Evolutionary conservation across 371 early-diverging fungal genomes (phyloP).

Genomic region (Gilbertella persicaria): DNA sequence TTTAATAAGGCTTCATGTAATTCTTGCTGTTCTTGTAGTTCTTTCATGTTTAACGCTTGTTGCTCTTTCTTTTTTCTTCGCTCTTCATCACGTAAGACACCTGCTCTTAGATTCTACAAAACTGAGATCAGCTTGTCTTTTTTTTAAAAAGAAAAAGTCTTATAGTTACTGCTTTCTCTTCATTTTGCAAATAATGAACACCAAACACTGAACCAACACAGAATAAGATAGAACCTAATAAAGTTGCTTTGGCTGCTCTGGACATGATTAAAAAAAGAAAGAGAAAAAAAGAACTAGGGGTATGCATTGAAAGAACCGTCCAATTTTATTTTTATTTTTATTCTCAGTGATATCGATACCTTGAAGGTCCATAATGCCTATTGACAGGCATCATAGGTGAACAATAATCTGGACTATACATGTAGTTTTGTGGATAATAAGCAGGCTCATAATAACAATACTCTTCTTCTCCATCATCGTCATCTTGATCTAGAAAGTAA

Average conservation of each 20-base stretch:
- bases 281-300: too few relatives aligned
- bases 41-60: conserved; percentile 41
- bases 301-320: too few relatives aligned
- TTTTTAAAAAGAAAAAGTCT: not conserved
- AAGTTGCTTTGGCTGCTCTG: conserved; percentile 43
- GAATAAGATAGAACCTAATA: conserved; percentile 46
- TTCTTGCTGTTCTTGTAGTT: conserved; percentile 48
- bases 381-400: too few relatives aligned
- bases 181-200: conserved; percentile 51
- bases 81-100: conserved; percentile 46
- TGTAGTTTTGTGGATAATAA: too few relatives aligned
- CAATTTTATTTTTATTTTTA: too few relatives aligned
- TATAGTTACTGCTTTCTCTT: conserved; percentile 49
- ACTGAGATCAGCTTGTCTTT: not conserved
- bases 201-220: conserved; percentile 48
- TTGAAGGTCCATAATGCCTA: too few relatives aligned
- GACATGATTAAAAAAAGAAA: conserved; percentile 22
- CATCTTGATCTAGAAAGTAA: too few relatives aligned
- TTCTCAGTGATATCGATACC: too few relatives aligned
- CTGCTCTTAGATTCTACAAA: conserved; percentile 26
- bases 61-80: conserved; percentile 41
- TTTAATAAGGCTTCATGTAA: conserved; percentile 47
- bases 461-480: too few relatives aligned
- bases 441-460: too few relatives aligned
- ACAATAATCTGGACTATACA: too few relatives aligned